phyloP scores from a whole-genome alignment of 2,329 filamentous ascomycete genomes.

The Fusarium sp. region DNA sequence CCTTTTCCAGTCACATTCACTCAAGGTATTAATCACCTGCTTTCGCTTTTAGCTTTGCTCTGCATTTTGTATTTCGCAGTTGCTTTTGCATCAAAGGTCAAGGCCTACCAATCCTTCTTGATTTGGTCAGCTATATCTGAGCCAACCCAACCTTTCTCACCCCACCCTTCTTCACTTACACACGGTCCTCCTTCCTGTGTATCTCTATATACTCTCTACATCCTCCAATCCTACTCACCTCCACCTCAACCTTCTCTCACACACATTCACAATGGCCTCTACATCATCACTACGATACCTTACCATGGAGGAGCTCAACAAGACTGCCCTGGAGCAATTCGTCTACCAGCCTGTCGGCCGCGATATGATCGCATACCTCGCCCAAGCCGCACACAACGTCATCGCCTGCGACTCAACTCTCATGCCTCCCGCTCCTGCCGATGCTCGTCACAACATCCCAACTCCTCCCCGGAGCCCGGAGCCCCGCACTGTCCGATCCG shows the following conservation, averaged over 20 bases:
- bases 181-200: conserved; percentile 27
- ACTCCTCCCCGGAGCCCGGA: conserved; percentile 64
- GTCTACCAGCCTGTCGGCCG: conserved; percentile 80
- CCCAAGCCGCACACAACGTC: conserved; percentile 78
- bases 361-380: conserved; percentile 83
- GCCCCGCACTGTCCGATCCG: conserved; percentile 59
- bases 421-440: conserved; percentile 59
- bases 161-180: conserved; percentile 36
- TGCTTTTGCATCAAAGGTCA: conserved; percentile 17
- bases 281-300: conserved; percentile 58
- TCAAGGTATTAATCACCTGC: conserved; percentile 33
- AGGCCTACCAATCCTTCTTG: conserved; percentile 17
- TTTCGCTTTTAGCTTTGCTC: conserved; percentile 10
- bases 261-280: conserved; percentile 35
- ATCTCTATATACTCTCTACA: conserved; percentile 27
- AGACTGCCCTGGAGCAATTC: conserved; percentile 81
- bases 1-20: conserved; percentile 38
- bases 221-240: conserved; percentile 13
- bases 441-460: conserved; percentile 54
- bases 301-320: conserved; percentile 70
- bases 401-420: conserved; percentile 79
- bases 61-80: background rate
- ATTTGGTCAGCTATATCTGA: conserved; percentile 8
- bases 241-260: conserved; percentile 21
- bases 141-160: conserved; percentile 9